Conservation (phyloP, 306 rosid genomes). For the Sicyos baderoa region DNA sequence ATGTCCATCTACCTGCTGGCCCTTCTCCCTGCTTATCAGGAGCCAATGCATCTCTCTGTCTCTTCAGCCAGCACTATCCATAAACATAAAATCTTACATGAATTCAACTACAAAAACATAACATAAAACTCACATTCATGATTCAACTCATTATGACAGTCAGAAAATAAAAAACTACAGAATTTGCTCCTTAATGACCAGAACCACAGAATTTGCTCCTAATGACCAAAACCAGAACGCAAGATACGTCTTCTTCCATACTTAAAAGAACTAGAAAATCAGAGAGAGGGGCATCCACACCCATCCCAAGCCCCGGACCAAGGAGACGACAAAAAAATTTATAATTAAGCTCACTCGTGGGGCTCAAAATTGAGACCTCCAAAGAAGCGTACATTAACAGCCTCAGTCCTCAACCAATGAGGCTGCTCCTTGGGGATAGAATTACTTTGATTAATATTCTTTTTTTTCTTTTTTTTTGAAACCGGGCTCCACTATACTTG, state of each 20-base stretch:
- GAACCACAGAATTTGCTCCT: constrained; percentile 1
- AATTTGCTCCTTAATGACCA: background rate
- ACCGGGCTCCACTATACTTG: no score
- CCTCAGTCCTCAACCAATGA: no score
- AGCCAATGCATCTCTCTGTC: constrained; percentile 67
- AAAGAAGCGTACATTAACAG: no score
- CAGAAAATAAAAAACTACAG: background rate
- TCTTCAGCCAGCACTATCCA: constrained; percentile 97
- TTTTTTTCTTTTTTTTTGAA: no score
- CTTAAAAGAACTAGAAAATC: no score
- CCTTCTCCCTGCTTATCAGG: constrained; percentile 57
- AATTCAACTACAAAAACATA: constrained; percentile 15
- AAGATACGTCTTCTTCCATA: background rate
- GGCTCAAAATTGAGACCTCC: no score
- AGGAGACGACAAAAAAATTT: no score
- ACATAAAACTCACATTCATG: background rate
- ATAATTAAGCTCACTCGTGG: no score
- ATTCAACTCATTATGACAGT: background rate
- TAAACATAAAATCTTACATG: background rate
- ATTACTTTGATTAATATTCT: no score
- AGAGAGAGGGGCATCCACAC: no score
- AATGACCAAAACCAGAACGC: background rate
- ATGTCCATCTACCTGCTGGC: constrained; percentile 59
- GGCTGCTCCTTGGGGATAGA: no score
- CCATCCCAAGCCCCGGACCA: no score